Base-by-base conservation (phyloP, 371 early-diverging fungal genomes). In the Syncephalastrum sp. region DNA sequence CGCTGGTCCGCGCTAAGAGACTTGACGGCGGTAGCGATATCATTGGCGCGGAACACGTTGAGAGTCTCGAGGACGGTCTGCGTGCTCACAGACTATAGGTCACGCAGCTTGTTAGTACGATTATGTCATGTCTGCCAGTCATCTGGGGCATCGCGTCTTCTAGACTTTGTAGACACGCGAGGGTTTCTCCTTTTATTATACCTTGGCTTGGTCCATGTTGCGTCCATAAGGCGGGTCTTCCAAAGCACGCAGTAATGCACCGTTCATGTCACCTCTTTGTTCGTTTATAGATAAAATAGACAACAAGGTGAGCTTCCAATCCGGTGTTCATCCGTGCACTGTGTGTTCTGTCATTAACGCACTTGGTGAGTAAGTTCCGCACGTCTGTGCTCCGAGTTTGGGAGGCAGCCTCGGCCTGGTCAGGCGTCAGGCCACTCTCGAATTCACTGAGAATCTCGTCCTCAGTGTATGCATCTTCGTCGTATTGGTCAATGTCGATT, bases 181-280 rank as follows among this genome's bases (percentile, higher is more conserved):
- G 43, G 19, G 47, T 47, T 42, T 38, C 25, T 43, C 10, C 21
- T 14, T 16, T 15, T n/a, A 16, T 48, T 29, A 33, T 79, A 90
- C 92, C 83, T 94, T 94, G 54, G 88, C 82, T 43, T 77, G 55
- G 13, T 86, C 85, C 44, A 85, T 67, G 46, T 83, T 75, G 42
- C 74, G 77, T 25, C 93, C 93, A 60, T 89, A 89, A n/a, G 94
- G 93, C n/a, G 95, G 92, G 46, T 88, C 78, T 47, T 85, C 82
- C 41, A 94, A 78, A n/a, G 92, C 82, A 57, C 70, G 77, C 42
- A 69, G 59, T 52, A 94, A 72, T 15, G 94, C 93, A 42, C 72
- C 84, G 14, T 74, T 68, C 33, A 77, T 63, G 59, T 89, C 85
- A 21, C 93, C 90, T 56, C 92, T 91, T n/a, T 56, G 42, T 24